phyloP scores from a whole-genome alignment of 1,284 basidiomycete species.

The Microbotryum saponariae region DNA sequence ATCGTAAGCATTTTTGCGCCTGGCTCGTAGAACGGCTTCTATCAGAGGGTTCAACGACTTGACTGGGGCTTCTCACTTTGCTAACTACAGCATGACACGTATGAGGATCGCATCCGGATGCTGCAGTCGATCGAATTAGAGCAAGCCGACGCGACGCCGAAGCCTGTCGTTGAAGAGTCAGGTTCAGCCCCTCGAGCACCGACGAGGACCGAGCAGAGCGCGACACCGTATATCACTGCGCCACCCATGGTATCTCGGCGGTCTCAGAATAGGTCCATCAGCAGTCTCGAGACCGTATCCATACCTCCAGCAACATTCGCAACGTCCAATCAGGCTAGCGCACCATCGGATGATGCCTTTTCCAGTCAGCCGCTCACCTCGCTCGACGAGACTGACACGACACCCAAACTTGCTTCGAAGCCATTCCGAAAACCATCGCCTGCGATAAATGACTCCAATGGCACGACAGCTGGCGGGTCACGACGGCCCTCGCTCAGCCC shows the following conservation, averaged over 20 bases:
- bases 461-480: too few relatives aligned
- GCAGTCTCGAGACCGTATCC: neutral
- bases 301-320: constrained; percentile 1
- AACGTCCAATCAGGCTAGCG: too few relatives aligned
- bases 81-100: constrained; percentile 40
- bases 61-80: too few relatives aligned
- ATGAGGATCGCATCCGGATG: constrained; percentile 41
- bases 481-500: too few relatives aligned
- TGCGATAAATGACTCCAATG: too few relatives aligned
- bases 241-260: neutral
- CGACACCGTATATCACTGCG: neutral
- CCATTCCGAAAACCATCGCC: too few relatives aligned
- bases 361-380: too few relatives aligned
- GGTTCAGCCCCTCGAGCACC: too few relatives aligned
- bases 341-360: too few relatives aligned
- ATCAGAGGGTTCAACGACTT: neutral
- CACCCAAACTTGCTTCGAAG: too few relatives aligned
- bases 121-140: constrained; percentile 37
- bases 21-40: too few relatives aligned
- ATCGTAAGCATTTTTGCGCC: constrained; percentile 34
- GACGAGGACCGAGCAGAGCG: neutral
- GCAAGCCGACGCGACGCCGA: neutral
- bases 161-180: neutral
- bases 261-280: neutral
- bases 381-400: too few relatives aligned